phyloP scores from a whole-genome alignment of 2,329 filamentous ascomycete species.

The Fusarium fujikuroi region DNA sequence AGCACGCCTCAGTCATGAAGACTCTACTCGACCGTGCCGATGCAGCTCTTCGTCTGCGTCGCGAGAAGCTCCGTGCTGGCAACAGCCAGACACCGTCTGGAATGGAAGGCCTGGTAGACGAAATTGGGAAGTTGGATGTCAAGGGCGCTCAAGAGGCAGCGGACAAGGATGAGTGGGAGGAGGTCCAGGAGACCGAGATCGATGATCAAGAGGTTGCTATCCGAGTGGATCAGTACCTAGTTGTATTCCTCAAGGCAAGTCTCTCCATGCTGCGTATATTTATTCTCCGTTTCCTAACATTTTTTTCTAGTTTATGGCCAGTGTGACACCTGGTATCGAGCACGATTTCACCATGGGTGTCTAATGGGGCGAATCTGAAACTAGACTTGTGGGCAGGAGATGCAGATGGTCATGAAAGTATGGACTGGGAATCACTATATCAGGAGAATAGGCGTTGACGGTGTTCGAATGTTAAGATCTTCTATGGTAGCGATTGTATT shows the following conservation, averaged over 20 bases:
- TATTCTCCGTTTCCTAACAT: background rate
- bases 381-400: background rate
- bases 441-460: conserved; percentile 33
- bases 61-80: conserved; percentile 77
- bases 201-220: conserved; percentile 82
- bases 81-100: conserved; percentile 54
- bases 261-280: background rate
- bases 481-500: background rate
- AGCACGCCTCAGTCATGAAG: conserved; percentile 98
- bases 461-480: conserved; percentile 28
- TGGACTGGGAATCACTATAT: conserved; percentile 11
- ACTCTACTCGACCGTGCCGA: conserved; percentile 94
- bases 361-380: conserved; percentile 6
- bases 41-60: conserved; percentile 86
- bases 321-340: conserved; percentile 88
- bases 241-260: conserved; percentile 84
- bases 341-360: conserved; percentile 43
- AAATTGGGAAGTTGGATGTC: conserved; percentile 74
- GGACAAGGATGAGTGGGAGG: conserved; percentile 72
- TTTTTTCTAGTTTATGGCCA: conserved; percentile 73
- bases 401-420: background rate
- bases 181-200: conserved; percentile 67
- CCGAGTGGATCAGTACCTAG: conserved; percentile 87
- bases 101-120: conserved; percentile 87
- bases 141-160: conserved; percentile 63